Base-by-base conservation (phyloP, 2,329 filamentous ascomycete genomes). In the Ascomycota sp. region DNA sequence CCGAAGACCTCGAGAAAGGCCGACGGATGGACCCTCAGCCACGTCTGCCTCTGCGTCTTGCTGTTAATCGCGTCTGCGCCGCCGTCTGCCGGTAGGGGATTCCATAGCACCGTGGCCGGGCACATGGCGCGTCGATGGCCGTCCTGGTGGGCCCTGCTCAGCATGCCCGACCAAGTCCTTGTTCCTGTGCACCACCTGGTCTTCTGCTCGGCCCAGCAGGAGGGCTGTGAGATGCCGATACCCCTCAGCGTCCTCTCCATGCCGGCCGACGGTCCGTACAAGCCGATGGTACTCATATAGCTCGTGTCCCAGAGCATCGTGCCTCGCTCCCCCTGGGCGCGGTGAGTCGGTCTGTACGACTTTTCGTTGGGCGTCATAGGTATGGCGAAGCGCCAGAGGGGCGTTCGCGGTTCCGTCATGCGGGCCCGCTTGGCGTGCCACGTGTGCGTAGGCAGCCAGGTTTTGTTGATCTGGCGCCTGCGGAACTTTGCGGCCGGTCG, bases 341-440 rank as follows among this genome's bases (percentile, higher is more conserved):
- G 71, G 56, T 95, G 83, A 0, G 81, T 89, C 27, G 81, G 71
- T 30, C 89, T 64, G 47, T 94, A 94, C 30, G 76, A 74, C 57
- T 98, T 98, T 45, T 82, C 75, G 20, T 78, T 91, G 0, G 86
- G 82, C 4, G 79, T 82, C 37, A 92, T 50, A 0, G 85, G 82
- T 17, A 95, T 58, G 1, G 81, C 71, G 50, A 94, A 93, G 25
- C 83, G 69, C 89, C 89, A 98, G n/a, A 89, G 53, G 3, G 81
- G 76, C 27, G 76, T 65, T 29, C 68, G 74, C 0, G 80, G 76
- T 7, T 69, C 64, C 1, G 83, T 83, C 79, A 98, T 91, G 35
- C 69, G 77, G 15, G 89, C 82, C 35, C 89, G 64, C 51, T 98
- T 98, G 3, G 86, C 75, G 52, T 93, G 85, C 67, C 79, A 98